Evolutionary conservation across 306 rosid species (phyloP).

Genomic region (Amphicarpaea edgeworthii): DNA sequence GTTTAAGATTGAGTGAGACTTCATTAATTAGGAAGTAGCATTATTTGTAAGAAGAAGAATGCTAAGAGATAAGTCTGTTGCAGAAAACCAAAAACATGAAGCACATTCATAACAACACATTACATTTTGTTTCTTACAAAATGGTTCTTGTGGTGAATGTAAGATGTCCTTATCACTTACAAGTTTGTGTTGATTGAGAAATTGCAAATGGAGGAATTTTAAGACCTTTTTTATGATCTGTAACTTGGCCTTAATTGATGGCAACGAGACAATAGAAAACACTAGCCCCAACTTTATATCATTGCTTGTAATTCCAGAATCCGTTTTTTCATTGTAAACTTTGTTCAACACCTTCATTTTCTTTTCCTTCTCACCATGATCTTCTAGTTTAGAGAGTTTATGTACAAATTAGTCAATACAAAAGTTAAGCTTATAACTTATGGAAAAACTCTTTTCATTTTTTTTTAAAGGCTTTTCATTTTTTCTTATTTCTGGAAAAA

Average conservation of each 20-base stretch:
- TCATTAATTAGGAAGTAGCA: neutral
- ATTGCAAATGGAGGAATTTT: neutral
- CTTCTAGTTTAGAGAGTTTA: too few relatives aligned
- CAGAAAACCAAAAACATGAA: constrained; percentile 36
- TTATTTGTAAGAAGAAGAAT: too few relatives aligned
- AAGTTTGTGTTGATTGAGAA: constrained; percentile 65
- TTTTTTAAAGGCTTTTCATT: too few relatives aligned
- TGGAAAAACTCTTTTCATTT: too few relatives aligned
- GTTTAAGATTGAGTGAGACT: constrained; percentile 32
- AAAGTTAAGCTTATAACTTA: too few relatives aligned
- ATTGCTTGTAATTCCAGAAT: constrained; percentile 77
- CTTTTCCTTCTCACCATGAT: constrained; percentile 55
- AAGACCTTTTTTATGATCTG: constrained; percentile 62
- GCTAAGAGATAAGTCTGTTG: too few relatives aligned
- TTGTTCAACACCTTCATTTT: constrained; percentile 59
- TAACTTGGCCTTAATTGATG: constrained; percentile 54
- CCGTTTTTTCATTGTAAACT: constrained; percentile 68
- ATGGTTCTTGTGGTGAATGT: neutral
- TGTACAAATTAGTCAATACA: too few relatives aligned
- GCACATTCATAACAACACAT: constrained; percentile 23
- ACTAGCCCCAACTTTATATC: constrained; percentile 72
- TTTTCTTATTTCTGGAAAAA: too few relatives aligned
- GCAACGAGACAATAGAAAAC: constrained; percentile 68
- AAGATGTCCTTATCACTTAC: constrained; percentile 58
- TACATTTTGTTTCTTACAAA: neutral